A percentile compares a stretch with the other conserved stretches of the same genome.
Evolutionary conservation across 257 asterid genomes (phyloP).

Genomic region (Leonotis leonurus): DNA sequence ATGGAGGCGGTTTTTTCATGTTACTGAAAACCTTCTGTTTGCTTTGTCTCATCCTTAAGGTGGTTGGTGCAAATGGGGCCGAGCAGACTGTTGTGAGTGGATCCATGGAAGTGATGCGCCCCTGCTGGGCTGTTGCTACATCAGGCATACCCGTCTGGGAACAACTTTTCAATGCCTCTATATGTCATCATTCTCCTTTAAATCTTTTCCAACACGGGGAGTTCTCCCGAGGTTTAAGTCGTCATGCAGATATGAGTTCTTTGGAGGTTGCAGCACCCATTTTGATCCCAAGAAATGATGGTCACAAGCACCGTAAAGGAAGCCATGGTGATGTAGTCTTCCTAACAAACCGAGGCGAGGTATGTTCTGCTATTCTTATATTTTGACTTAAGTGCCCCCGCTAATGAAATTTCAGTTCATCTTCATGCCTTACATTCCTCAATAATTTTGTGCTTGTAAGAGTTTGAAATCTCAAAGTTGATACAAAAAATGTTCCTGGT

Average conservation of each 20-base stretch:
- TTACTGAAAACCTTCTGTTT: not conserved
- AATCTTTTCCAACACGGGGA: slow-evolving; percentile 84
- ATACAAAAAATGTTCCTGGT: not conserved
- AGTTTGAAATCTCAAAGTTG: not conserved
- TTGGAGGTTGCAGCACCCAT: slow-evolving; percentile 93
- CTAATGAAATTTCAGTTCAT: not conserved
- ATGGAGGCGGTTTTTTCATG: not conserved
- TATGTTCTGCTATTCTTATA: slow-evolving; percentile 24
- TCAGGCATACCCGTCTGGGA: slow-evolving; percentile 95
- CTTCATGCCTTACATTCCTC: not conserved
- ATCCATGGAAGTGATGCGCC: slow-evolving; percentile 89
- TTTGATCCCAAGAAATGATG: slow-evolving; percentile 75
- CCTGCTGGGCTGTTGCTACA: slow-evolving; percentile 98
- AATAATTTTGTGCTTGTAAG: not conserved
- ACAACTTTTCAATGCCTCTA: slow-evolving; percentile 93
- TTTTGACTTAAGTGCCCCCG: not conserved
- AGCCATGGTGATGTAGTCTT: slow-evolving; percentile 90
- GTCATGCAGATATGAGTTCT: slow-evolving; percentile 46
- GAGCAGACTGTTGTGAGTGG: slow-evolving; percentile 93
- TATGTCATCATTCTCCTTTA: slow-evolving; percentile 87
- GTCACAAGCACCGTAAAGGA: slow-evolving; percentile 84
- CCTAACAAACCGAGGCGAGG: slow-evolving; percentile 98
- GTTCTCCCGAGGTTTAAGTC: slow-evolving; percentile 62
- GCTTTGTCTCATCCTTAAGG: slow-evolving; percentile 36
- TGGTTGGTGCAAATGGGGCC: slow-evolving; percentile 93